Evolutionary conservation across 495 filamentous ascomycete genomes (phyloP).

Genomic region (Penicillium chermesinum): DNA sequence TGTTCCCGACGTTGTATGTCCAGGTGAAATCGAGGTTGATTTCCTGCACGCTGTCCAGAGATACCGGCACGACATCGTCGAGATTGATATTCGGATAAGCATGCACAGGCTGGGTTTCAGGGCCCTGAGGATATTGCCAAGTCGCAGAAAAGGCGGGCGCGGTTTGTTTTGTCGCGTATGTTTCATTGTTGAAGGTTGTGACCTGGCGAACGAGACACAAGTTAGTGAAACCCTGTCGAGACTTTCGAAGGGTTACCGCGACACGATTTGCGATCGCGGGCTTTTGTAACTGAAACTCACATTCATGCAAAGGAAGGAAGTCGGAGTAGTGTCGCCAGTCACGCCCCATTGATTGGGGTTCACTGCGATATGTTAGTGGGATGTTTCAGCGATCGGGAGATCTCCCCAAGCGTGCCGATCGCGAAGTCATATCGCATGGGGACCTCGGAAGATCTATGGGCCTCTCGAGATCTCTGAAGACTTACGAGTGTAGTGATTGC

Average conservation of each 20-base stretch:
- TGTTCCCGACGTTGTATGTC: conserved; percentile 34
- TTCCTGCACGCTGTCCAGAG: conserved; percentile 14
- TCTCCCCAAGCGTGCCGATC: neutral
- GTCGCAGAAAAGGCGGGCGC: conserved; percentile 34
- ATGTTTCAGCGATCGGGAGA: conserved; percentile 5
- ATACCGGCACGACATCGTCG: conserved; percentile 20
- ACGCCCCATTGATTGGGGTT: conserved; percentile 35
- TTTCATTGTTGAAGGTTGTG: conserved; percentile 30
- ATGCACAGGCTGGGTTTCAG: conserved; percentile 26
- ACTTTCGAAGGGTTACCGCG: neutral
- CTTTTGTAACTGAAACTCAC: conserved; percentile 9
- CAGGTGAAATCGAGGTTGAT: conserved; percentile 30
- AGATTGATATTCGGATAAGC: conserved; percentile 37
- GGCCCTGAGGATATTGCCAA: conserved; percentile 29
- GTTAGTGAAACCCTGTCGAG: neutral
- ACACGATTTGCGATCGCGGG: neutral
- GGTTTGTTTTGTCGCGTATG: conserved; percentile 26
- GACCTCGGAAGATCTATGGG: neutral
- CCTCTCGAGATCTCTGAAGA: neutral
- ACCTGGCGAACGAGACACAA: conserved; percentile 20
- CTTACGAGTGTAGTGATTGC: conserved; percentile 23
- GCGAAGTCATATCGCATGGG: neutral
- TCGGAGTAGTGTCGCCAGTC: neutral
- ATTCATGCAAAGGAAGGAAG: conserved; percentile 25
- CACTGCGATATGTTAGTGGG: conserved; percentile 12